phyloP scores from a whole-genome alignment of 164 flowering plant species.

The Nelumbo lutea region DNA sequence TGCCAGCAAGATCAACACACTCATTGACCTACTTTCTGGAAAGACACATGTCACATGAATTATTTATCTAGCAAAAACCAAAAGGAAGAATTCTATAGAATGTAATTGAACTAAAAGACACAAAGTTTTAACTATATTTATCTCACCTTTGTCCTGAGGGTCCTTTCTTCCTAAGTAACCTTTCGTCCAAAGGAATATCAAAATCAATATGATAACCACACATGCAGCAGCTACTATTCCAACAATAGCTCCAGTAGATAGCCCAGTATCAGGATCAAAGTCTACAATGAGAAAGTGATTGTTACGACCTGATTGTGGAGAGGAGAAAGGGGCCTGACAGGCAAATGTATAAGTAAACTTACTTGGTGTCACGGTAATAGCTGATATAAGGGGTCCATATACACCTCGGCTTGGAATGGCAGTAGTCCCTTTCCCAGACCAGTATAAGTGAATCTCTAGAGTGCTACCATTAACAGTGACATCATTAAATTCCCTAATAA shows the following conservation, averaged over 20 bases:
- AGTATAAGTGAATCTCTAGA: slow-evolving; percentile 69
- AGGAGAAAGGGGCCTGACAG: not conserved
- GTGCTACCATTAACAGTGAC: slow-evolving; percentile 44
- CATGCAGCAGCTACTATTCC: slow-evolving; percentile 57
- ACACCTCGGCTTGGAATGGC: slow-evolving; percentile 60
- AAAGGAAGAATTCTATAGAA: not conserved
- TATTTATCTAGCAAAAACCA: not conserved
- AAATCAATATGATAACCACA: slow-evolving; percentile 27
- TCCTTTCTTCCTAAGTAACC: slow-evolving; percentile 53
- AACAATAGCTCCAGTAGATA: slow-evolving; percentile 59
- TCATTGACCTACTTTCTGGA: no score
- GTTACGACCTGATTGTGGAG: not conserved
- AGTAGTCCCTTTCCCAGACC: slow-evolving; percentile 83
- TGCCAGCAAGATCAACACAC: no score
- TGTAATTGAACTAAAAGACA: not conserved
- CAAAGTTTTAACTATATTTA: not conserved
- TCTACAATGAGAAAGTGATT: slow-evolving; percentile 32
- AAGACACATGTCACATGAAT: no score
- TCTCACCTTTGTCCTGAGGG: slow-evolving; percentile 48
- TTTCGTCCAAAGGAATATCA: slow-evolving; percentile 35
- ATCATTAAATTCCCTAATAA: slow-evolving; percentile 18
- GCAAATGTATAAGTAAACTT: slow-evolving; percentile 16
- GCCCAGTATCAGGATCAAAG: slow-evolving; percentile 38
- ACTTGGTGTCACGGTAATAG: slow-evolving; percentile 77
- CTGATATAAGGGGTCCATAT: slow-evolving; percentile 87